Conservation (phyloP, 164 flowering plant genomes). For the Warburgia ugandensis region DNA sequence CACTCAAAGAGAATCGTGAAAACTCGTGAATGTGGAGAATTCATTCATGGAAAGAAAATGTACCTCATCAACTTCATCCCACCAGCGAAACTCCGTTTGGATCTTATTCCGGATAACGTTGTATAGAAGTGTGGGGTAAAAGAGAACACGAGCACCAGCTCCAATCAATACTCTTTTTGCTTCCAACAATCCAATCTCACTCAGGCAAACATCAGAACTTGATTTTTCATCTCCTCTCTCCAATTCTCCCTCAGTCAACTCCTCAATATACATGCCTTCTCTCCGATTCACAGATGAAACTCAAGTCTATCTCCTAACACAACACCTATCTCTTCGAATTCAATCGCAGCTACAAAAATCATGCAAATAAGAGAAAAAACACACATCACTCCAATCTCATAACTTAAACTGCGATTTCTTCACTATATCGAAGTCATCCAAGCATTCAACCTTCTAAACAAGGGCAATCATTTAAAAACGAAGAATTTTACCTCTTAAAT, state of each 20-base stretch:
- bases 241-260: conserved; percentile 37
- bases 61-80: conserved; percentile 87
- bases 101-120: conserved; percentile 78
- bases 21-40: background rate
- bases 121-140: conserved; percentile 81
- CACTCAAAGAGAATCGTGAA: too few species aligned
- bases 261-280: conserved; percentile 60
- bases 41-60: too few species aligned
- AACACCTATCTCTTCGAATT: background rate
- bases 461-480: background rate
- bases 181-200: conserved; percentile 20
- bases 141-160: conserved; percentile 72
- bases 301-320: background rate
- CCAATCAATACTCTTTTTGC: conserved; percentile 63
- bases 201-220: conserved; percentile 6
- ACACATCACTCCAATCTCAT: too few species aligned
- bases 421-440: background rate
- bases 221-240: conserved; percentile 18
- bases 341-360: background rate
- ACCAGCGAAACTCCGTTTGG: conserved; percentile 89
- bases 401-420: too few species aligned
- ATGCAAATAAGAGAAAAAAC: background rate
- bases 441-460: background rate
- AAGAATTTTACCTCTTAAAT: background rate
- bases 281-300: background rate